A percentile compares a stretch with the other conserved stretches of the same genome.
Evolutionary conservation across 2,329 filamentous ascomycete genomes (phyloP).

Genomic region (Purpureocillium lavendulum): DNA sequence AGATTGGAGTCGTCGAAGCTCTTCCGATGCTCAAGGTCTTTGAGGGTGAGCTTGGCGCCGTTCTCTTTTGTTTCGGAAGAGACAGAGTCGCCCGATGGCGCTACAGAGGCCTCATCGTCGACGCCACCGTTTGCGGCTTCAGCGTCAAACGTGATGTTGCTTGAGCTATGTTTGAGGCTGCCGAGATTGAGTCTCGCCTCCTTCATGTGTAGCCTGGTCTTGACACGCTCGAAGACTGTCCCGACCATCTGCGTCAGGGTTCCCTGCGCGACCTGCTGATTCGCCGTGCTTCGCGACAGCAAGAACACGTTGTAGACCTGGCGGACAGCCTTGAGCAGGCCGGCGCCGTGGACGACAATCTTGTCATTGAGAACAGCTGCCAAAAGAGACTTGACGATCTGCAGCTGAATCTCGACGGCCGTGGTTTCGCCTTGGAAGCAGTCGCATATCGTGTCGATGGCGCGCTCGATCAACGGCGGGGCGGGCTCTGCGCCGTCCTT

Average conservation of each 20-base stretch:
- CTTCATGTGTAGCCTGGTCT: conserved; percentile 76
- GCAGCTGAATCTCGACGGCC: conserved; percentile 82
- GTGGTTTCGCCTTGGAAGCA: conserved; percentile 98
- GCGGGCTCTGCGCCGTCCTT: conserved; percentile 30
- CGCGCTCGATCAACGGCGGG: conserved; percentile 84
- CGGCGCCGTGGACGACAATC: conserved; percentile 94
- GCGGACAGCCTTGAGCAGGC: conserved; percentile 89
- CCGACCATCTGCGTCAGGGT: conserved; percentile 98
- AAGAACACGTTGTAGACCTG: conserved; percentile 99
- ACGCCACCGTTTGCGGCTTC: conserved; percentile 27
- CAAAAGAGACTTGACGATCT: conserved; percentile 94
- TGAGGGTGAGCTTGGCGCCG: conserved; percentile 52
- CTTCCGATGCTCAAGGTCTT: conserved; percentile 59
- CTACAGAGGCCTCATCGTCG: conserved; percentile 24
- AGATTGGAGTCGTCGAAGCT: conserved; percentile 61
- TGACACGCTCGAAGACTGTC: conserved; percentile 94
- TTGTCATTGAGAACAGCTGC: conserved; percentile 97
- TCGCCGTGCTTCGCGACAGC: conserved; percentile 84
- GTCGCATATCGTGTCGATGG: conserved; percentile 98
- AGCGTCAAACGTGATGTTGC: conserved; percentile 42
- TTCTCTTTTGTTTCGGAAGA: conserved; percentile 23
- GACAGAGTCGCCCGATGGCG: conserved; percentile 19
- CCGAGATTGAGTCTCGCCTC: conserved; percentile 60
- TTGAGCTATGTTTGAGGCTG: conserved; percentile 43
- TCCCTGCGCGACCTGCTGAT: conserved; percentile 95